Base-by-base conservation (phyloP, 1,139 yeast genomes). In the Yamadazyma triangularis region DNA sequence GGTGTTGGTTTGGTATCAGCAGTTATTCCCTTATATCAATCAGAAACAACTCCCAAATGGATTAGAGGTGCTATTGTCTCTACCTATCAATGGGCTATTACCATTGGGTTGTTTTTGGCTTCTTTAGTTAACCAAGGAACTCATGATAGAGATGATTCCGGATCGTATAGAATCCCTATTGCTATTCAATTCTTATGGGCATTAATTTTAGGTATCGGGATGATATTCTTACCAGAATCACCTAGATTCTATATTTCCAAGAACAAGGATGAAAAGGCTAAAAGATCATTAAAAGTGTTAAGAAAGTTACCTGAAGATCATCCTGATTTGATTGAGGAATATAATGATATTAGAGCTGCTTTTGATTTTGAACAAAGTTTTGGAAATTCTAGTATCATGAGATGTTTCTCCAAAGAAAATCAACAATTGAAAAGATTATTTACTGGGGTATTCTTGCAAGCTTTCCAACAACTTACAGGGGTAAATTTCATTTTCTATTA, bases 381-480 rank as follows among this genome's bases (percentile, higher is more conserved):
- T 30, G 65, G 64, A 39, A 45, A 42, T 33, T 48, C 61, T 13
- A 41, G 60, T 12, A 61, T 65, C 65, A 23, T 33, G 6, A 51
- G 49, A 31, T 58, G 58, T 23, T 59, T 60, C 56, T 43, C 58
- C 31, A 50, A 42, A 27, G 44, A 47, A 35, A 56, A 60, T 50
- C 52, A 47, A 39, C 68, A 61, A 47, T 45, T 50, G 37, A 51
- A 53, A 45, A 57, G 64, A 53, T 51, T 60, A 45, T 23, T 50
- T 25, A 58, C 58, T 42, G 67, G 66, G 50, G 53, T 56, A 28
- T 40, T 33, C 25, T 39, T 53, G 33, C 62, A 57, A 47, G 71
- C 76, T 45, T 70, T 77, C 63, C 85, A 78, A 59, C 87, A 79
- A 56, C 69, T 79, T 63, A 77, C 86, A 30, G 88, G 88, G 57